phyloP scores from a whole-genome alignment of 2,329 filamentous ascomycete genomes.

The Dothideomycetes sp. region DNA sequence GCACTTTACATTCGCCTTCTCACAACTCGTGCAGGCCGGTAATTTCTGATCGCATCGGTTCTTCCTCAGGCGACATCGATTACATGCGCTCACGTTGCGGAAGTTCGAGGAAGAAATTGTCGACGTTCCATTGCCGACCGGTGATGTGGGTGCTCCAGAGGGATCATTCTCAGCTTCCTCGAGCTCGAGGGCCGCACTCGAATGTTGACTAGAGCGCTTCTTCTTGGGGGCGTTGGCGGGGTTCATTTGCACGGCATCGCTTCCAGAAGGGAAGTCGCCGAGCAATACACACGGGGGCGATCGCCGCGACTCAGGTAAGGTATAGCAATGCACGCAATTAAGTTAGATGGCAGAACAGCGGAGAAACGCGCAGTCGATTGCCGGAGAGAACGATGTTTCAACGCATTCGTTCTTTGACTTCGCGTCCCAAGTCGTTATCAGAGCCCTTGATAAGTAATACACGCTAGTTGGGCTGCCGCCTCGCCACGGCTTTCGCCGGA shows the following conservation, averaged over 20 bases:
- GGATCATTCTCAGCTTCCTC: background rate
- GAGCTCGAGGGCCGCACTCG: too few relatives aligned
- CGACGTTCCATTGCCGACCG: conserved; percentile 2
- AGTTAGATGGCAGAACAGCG: too few relatives aligned
- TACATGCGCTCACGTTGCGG: conserved; percentile 70
- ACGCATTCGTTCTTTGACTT: too few relatives aligned
- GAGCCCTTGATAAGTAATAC: too few relatives aligned
- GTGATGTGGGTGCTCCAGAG: background rate
- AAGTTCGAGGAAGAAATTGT: conserved; percentile 58
- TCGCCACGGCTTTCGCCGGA: too few relatives aligned
- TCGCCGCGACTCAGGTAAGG: background rate
- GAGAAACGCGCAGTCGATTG: background rate
- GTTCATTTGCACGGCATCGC: conserved; percentile 9
- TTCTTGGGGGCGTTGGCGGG: conserved; percentile 7
- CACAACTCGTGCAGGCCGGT: conserved; percentile 81
- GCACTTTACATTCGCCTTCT: conserved; percentile 70
- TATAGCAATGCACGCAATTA: too few relatives aligned
- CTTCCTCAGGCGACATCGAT: conserved; percentile 82
- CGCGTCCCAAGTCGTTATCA: too few relatives aligned
- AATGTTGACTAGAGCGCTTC: conserved; percentile 7
- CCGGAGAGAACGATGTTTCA: too few relatives aligned
- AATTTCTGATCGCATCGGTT: conserved; percentile 91
- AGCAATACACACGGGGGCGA: conserved; percentile 5
- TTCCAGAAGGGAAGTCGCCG: conserved; percentile 3
- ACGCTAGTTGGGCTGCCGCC: too few relatives aligned